phyloP scores from a whole-genome alignment of 352 stramenopile species.

The Globisporangium yorkense region DNA sequence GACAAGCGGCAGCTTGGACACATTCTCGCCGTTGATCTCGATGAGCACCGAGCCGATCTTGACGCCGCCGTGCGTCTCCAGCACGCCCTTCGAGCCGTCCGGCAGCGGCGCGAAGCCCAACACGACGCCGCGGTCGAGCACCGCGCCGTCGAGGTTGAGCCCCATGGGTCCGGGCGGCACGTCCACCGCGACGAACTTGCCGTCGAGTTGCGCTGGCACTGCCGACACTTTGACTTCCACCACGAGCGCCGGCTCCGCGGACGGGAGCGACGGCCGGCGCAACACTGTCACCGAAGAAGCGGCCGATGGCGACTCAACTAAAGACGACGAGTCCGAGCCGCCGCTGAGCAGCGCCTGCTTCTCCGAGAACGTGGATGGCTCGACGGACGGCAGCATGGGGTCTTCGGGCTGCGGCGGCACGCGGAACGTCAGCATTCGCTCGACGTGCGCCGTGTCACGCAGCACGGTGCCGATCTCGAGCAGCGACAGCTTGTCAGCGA shows the following conservation, averaged over 20 bases:
- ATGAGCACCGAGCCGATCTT: constrained; percentile 48
- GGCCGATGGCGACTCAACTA: neutral
- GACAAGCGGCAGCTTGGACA: constrained; percentile 34
- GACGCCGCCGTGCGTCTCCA: constrained; percentile 56
- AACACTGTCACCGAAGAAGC: neutral
- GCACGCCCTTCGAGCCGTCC: constrained; percentile 40
- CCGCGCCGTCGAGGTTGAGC: constrained; percentile 52
- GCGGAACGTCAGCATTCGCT: constrained; percentile 34
- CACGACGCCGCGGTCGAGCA: constrained; percentile 45
- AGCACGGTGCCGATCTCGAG: constrained; percentile 41
- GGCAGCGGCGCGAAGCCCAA: constrained; percentile 54
- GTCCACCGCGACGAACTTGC: constrained; percentile 23
- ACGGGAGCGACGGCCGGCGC: constrained; percentile 6
- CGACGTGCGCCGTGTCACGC: constrained; percentile 34
- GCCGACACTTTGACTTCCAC: constrained; percentile 7
- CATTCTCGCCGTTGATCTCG: constrained; percentile 60
- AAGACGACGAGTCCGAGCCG: neutral
- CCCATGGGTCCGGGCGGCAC: constrained; percentile 58
- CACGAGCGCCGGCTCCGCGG: constrained; percentile 10
- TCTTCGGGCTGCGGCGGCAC: constrained; percentile 19
- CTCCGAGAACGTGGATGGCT: neutral
- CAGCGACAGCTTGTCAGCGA: constrained; percentile 27
- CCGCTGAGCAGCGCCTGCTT: constrained; percentile 4
- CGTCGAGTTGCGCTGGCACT: neutral
- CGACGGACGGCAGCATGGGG: neutral